Percentiles rank a stretch among this genome's conserved stretches.
Conservation (phyloP, 108 stramenopile genomes). For the Cyclotella baltica region DNA sequence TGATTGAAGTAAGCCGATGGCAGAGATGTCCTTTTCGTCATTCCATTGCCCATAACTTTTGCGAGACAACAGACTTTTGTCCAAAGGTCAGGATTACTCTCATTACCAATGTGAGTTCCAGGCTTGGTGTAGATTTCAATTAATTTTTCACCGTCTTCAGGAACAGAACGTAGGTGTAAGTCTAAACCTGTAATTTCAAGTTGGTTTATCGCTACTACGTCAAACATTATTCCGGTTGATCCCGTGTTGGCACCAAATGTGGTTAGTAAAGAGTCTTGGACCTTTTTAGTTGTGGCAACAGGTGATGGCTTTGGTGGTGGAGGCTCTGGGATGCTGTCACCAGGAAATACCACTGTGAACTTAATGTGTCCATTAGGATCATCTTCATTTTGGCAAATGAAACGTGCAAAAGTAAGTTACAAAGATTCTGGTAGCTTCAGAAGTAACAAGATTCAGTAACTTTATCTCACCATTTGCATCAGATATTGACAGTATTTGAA, state of each 20-base stretch:
- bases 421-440: no score
- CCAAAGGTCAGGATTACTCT: slow-evolving; percentile 12
- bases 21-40: neutral
- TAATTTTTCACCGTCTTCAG: slow-evolving; percentile 14
- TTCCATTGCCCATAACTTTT: slow-evolving; percentile 9
- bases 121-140: slow-evolving; percentile 25
- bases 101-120: slow-evolving; percentile 27
- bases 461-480: neutral
- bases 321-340: neutral
- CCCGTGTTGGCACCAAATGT: slow-evolving; percentile 27
- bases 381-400: neutral
- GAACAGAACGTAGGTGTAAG: slow-evolving; percentile 16
- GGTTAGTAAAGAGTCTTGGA: slow-evolving; percentile 10
- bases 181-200: slow-evolving; percentile 15
- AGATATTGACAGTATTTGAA: slow-evolving; percentile 14
- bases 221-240: slow-evolving; percentile 33
- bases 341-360: slow-evolving; percentile 29
- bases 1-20: neutral
- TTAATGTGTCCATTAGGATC: slow-evolving; percentile 19
- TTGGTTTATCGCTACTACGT: slow-evolving; percentile 15
- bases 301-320: slow-evolving; percentile 15
- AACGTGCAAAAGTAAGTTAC: neutral
- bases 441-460: neutral
- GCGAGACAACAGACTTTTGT: slow-evolving; percentile 20
- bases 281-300: neutral